These are phyloP conservation scores for Blastomyces emzantsi DNA, from an alignment of 2,329 filamentous ascomycete genomes.

Conservation along the genomic window DNA sequence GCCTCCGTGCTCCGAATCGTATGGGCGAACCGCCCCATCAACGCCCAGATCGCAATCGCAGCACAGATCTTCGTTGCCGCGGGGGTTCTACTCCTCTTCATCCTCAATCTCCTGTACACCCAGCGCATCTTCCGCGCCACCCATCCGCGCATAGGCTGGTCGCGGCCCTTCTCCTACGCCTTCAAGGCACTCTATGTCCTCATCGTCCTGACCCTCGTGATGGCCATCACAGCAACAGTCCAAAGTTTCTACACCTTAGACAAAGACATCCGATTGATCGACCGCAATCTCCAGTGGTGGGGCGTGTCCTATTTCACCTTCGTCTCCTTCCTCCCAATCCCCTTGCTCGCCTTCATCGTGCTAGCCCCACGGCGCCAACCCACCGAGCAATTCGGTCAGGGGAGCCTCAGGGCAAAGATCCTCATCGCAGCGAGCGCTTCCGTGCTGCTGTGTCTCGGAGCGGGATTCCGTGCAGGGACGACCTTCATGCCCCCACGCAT, in stretches of 20 bases:
- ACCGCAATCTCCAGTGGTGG: slow-evolving; percentile 57
- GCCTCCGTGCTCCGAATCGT: slow-evolving; percentile 45
- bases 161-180: slow-evolving; percentile 39
- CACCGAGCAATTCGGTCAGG: slow-evolving; percentile 57
- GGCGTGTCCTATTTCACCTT: slow-evolving; percentile 53
- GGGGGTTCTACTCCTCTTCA: slow-evolving; percentile 64
- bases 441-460: slow-evolving; percentile 56
- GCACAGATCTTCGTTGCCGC: slow-evolving; percentile 63
- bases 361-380: slow-evolving; percentile 37
- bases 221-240: slow-evolving; percentile 57
- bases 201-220: slow-evolving; percentile 52
- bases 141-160: slow-evolving; percentile 65
- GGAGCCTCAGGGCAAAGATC: slow-evolving; percentile 59
- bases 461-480: slow-evolving; percentile 57
- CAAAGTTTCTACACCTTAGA: slow-evolving; percentile 60
- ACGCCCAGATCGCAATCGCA: slow-evolving; percentile 45
- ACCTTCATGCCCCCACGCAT: slow-evolving; percentile 46
- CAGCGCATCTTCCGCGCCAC: slow-evolving; percentile 66
- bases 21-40: slow-evolving; percentile 43
- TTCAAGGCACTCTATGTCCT: slow-evolving; percentile 53
- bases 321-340: slow-evolving; percentile 58
- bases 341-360: slow-evolving; percentile 43
- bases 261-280: slow-evolving; percentile 39
- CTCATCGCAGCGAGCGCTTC: slow-evolving; percentile 52
- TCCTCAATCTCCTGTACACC: slow-evolving; percentile 68